Percentiles rank a stretch among this genome's conserved stretches.
Conservation (phyloP, 768 basidiomycete genomes). For the Termitomyces sp. region DNA sequence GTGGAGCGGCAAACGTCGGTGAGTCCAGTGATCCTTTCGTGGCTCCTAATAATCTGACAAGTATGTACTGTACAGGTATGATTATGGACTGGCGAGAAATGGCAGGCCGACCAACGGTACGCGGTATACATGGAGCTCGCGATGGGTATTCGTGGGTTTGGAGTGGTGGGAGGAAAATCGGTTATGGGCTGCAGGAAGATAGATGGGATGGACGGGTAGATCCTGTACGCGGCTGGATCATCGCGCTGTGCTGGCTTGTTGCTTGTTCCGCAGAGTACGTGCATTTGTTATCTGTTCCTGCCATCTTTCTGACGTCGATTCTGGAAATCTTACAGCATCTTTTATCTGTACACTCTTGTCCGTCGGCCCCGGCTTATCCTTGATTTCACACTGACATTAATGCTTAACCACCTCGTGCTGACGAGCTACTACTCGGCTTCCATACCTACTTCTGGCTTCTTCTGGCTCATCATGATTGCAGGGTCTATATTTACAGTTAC, state of each 20-base stretch:
- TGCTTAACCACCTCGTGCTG: constrained; percentile 88
- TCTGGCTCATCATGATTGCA: constrained; percentile 76
- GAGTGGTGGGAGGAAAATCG: constrained; percentile 76
- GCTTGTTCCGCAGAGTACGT: constrained; percentile 85
- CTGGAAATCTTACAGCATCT: constrained; percentile 35
- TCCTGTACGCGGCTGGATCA: constrained; percentile 83
- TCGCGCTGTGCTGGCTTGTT: constrained; percentile 80
- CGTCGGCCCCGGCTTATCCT: constrained; percentile 91
- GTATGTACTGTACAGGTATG: constrained; percentile 49
- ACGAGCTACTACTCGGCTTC: constrained; percentile 88
- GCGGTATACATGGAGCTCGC: constrained; percentile 53
- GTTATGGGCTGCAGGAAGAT: constrained; percentile 46
- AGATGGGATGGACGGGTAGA: constrained; percentile 70
- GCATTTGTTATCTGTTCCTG: neutral
- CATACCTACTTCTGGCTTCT: constrained; percentile 86
- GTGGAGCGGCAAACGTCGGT: constrained; percentile 78
- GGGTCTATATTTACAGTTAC: constrained; percentile 73
- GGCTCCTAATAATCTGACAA: neutral
- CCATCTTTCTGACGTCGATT: neutral
- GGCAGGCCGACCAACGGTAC: constrained; percentile 77
- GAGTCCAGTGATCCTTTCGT: constrained; percentile 15
- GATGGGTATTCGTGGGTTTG: constrained; percentile 72
- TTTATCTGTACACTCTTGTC: constrained; percentile 82
- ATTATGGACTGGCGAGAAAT: constrained; percentile 98
- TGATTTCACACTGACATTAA: constrained; percentile 87